These are phyloP conservation scores for Nannizziopsis barbatae DNA, from an alignment of 2,329 filamentous ascomycete genomes.

Conservation along the genomic window DNA sequence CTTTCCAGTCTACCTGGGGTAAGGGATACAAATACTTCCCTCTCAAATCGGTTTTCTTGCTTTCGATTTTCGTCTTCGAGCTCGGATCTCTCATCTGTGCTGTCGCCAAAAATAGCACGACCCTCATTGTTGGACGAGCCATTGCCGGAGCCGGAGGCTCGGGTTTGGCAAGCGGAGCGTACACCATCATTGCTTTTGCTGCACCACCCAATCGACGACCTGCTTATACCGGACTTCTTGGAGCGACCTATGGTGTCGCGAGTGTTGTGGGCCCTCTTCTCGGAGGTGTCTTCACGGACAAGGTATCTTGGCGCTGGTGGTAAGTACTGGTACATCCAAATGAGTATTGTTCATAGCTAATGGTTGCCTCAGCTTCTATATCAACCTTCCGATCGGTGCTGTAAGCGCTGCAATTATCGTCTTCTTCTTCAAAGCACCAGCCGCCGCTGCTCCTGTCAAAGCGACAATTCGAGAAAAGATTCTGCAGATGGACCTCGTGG, in stretches of 20 bases:
- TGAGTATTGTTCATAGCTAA: neutral
- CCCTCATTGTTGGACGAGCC: slow-evolving; percentile 33
- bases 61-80: slow-evolving; percentile 23
- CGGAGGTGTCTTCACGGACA: slow-evolving; percentile 16
- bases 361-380: slow-evolving; percentile 24
- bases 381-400: slow-evolving; percentile 24
- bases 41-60: slow-evolving; percentile 27
- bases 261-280: slow-evolving; percentile 16
- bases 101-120: slow-evolving; percentile 28
- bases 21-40: slow-evolving; percentile 34
- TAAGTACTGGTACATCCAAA: neutral
- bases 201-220: slow-evolving; percentile 13
- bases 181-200: slow-evolving; percentile 18
- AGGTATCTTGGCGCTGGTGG: slow-evolving; percentile 17
- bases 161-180: slow-evolving; percentile 31
- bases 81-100: slow-evolving; percentile 20
- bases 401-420: slow-evolving; percentile 10
- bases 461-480: slow-evolving; percentile 15
- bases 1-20: slow-evolving; percentile 28
- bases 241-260: slow-evolving; percentile 15
- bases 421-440: slow-evolving; percentile 16
- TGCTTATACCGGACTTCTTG: slow-evolving; percentile 14
- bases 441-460: slow-evolving; percentile 12
- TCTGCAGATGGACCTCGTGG: slow-evolving; percentile 20
- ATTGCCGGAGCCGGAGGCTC: slow-evolving; percentile 32